A percentile compares a stretch with the other conserved stretches of the same genome.
Conservation (phyloP, 78 protist species). For the Neovahlkampfia damariscottae region DNA sequence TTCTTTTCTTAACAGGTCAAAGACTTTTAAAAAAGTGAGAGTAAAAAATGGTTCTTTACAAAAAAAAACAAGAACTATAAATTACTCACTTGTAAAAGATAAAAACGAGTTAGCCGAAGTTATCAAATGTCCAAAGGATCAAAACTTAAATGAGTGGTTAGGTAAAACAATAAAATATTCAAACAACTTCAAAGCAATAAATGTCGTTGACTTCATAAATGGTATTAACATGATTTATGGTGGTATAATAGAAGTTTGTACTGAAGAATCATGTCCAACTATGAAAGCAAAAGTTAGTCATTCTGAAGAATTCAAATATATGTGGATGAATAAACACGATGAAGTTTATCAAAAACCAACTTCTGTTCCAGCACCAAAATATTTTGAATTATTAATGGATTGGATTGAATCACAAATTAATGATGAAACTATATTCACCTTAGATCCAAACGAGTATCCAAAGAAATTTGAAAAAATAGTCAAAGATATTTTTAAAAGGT, state of each 20-base stretch:
- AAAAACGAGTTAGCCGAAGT: no score
- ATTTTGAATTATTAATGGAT: constrained; percentile 83
- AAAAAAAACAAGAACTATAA: no score
- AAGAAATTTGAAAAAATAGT: constrained; percentile 60
- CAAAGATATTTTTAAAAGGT: constrained; percentile 68
- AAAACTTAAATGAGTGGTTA: constrained; percentile 23
- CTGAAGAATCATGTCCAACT: constrained; percentile 43
- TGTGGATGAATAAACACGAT: constrained; percentile 85
- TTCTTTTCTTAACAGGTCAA: no score
- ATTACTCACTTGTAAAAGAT: no score
- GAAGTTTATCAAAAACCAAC: constrained; percentile 68
- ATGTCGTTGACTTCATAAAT: constrained; percentile 66
- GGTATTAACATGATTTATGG: constrained; percentile 55
- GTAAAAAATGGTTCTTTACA: no score
- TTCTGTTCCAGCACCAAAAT: constrained; percentile 84
- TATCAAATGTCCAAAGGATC: constrained; percentile 17
- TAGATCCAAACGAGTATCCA: constrained; percentile 72
- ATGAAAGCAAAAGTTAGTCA: no score
- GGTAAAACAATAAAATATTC: no score
- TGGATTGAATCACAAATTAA: constrained; percentile 91
- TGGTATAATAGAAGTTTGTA: constrained; percentile 55
- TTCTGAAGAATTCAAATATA: constrained; percentile 64
- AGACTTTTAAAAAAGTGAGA: no score
- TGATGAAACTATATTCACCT: constrained; percentile 84
- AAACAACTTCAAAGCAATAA: no score